phyloP scores from a whole-genome alignment of 202 grass and related monocot species.

The Cymbopogon flexuosus region DNA sequence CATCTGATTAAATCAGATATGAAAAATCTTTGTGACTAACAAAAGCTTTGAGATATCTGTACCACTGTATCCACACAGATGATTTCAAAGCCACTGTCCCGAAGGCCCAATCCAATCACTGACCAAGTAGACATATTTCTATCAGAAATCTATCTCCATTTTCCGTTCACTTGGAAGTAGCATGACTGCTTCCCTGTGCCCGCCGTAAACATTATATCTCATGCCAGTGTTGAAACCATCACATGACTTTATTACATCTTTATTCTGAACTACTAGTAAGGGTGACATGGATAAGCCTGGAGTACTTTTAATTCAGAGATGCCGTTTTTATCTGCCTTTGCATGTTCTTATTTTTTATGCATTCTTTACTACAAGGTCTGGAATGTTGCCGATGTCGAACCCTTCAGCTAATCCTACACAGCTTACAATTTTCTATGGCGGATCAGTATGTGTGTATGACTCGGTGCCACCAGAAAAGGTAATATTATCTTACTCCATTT shows the following conservation, averaged over 20 bases:
- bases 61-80: not conserved
- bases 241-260: not conserved
- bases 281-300: not conserved
- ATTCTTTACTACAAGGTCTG: too few species aligned
- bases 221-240: not conserved
- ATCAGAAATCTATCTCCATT: not conserved
- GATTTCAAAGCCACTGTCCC: not conserved
- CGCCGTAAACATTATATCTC: not conserved
- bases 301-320: not conserved
- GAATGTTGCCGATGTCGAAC: too few species aligned
- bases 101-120: not conserved
- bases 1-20: not conserved
- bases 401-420: too few species aligned
- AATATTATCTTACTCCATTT: conserved; percentile 11
- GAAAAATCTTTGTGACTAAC: not conserved
- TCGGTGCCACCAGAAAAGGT: conserved; percentile 76
- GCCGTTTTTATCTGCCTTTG: not conserved
- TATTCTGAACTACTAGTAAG: not conserved
- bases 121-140: not conserved
- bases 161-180: not conserved
- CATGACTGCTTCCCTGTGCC: not conserved
- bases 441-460: conserved; percentile 46
- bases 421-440: too few species aligned
- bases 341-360: too few species aligned
- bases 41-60: not conserved